Percentiles rank a stretch among this genome's conserved stretches.
Conservation (phyloP, 2,329 filamentous ascomycete genomes). For the Stemphylium lycopersici region DNA sequence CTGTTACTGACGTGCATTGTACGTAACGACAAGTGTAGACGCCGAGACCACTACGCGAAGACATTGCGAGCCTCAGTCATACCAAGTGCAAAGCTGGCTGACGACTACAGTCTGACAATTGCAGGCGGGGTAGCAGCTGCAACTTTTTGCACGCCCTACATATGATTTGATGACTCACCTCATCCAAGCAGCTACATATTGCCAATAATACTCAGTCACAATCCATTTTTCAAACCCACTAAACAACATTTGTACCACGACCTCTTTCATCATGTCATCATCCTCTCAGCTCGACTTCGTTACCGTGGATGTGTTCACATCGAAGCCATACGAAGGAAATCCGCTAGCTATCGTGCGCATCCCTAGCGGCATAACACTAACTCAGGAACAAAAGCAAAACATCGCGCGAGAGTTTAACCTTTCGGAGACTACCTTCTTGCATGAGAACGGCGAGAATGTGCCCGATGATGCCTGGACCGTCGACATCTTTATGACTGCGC, state of each 20-base stretch:
- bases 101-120: neutral
- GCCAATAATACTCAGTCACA: neutral
- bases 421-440: slow-evolving; percentile 63
- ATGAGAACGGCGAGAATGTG: slow-evolving; percentile 40
- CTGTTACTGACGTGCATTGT: neutral
- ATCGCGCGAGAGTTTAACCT: slow-evolving; percentile 65
- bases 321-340: slow-evolving; percentile 58
- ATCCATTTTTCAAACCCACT: neutral
- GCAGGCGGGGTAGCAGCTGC: neutral
- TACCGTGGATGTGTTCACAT: slow-evolving; percentile 58
- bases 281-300: slow-evolving; percentile 39
- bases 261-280: slow-evolving; percentile 20
- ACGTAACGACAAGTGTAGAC: neutral
- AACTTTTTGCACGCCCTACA: neutral
- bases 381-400: slow-evolving; percentile 58
- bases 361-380: slow-evolving; percentile 43
- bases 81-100: neutral
- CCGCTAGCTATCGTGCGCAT: slow-evolving; percentile 63
- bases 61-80: neutral
- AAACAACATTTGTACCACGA: neutral
- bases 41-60: neutral
- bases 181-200: neutral
- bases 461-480: slow-evolving; percentile 50
- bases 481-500: slow-evolving; percentile 60
- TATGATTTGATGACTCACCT: slow-evolving; percentile 15